Evolutionary conservation across 1,284 basidiomycete genomes (phyloP), one percentile per base, ranked within the genome.

Genomic region (Ustilago trichophora): DNA sequence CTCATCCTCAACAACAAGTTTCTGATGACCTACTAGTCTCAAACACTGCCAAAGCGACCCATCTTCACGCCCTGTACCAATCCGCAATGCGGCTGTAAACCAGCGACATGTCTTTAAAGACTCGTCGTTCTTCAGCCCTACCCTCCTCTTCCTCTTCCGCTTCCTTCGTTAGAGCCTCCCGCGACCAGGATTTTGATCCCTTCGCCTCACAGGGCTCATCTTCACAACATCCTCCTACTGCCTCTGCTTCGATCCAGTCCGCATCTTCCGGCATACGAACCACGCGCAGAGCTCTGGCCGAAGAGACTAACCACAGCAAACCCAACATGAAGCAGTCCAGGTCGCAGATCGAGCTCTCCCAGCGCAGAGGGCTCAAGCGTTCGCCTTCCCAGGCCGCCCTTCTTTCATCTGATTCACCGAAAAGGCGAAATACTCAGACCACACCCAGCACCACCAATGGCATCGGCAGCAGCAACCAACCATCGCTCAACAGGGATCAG

Each of bases 151-250:
- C 42, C 21, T 27, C 49, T 0, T 45, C 54, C 15, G 48, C 49
- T 10, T 33, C 42, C 21, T 27, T 55, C 13, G 27, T 48, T 24
- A 38, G 58, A 46, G 58, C 46, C n/a, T 47, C 48, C 4, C 60
- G 53, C 16, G 53, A 64, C 36, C 60, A 64, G 27, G 60, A 57
- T 33, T 57, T 64, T 38, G 60, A 57, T 35, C 60, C 60, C 6
- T 64, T 44, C 22, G 15, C 44, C n/a, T 41, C 45, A 13, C 44
- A 12, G 9, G 12, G 4, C 21, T 34, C 45, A 13, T 45, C 32
- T 34, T 34, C 58, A 9, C 58, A 49, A 24, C 45, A 40, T 19
- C 32, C 31, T 27, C 7, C 4, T 2, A 15, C 10, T 29, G 38
- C 13, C 6, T 33, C 40, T 9, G n/a, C 10, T 16, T 26, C 53